Conservation (phyloP, 2,329 filamentous ascomycete genomes). For the Bipolaris victoriae region DNA sequence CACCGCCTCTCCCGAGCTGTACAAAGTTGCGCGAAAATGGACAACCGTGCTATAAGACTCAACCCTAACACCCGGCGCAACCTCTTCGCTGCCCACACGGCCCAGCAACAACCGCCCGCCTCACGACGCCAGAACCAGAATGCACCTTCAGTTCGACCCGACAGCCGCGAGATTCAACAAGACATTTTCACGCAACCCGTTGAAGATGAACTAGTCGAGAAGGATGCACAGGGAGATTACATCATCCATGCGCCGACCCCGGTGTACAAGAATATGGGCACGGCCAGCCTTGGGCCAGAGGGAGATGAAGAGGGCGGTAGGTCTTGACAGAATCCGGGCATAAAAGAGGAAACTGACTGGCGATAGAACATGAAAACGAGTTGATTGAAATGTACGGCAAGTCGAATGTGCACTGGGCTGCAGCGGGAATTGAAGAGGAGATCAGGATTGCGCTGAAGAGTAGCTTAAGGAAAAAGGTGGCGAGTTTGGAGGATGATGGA, state of each 20-base stretch:
- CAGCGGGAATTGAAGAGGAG: constrained; percentile 42
- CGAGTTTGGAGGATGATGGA: constrained; percentile 77
- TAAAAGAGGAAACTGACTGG: not conserved
- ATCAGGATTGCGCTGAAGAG: constrained; percentile 60
- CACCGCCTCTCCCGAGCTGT: not conserved
- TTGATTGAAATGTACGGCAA: constrained; percentile 44
- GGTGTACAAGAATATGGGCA: constrained; percentile 32
- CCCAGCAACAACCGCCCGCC: constrained; percentile 30
- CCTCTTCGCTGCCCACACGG: constrained; percentile 32
- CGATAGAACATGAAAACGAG: constrained; percentile 43
- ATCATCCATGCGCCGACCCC: constrained; percentile 44
- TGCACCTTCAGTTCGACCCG: constrained; percentile 27
- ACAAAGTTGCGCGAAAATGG: constrained; percentile 13
- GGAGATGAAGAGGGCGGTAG: constrained; percentile 42
- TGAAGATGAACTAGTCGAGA: constrained; percentile 57
- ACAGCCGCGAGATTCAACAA: constrained; percentile 18
- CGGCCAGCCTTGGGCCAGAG: constrained; percentile 24
- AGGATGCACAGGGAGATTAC: constrained; percentile 57
- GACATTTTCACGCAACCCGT: constrained; percentile 27
- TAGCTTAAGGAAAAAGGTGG: constrained; percentile 74
- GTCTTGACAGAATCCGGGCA: not conserved
- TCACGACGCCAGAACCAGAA: constrained; percentile 33
- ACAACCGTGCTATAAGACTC: constrained; percentile 36
- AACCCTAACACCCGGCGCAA: constrained; percentile 37
- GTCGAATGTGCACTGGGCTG: constrained; percentile 40